These are phyloP conservation scores for Trichothecium sympodiale DNA, from an alignment of 2,329 filamentous ascomycete genomes.

Conservation along the genomic window DNA sequence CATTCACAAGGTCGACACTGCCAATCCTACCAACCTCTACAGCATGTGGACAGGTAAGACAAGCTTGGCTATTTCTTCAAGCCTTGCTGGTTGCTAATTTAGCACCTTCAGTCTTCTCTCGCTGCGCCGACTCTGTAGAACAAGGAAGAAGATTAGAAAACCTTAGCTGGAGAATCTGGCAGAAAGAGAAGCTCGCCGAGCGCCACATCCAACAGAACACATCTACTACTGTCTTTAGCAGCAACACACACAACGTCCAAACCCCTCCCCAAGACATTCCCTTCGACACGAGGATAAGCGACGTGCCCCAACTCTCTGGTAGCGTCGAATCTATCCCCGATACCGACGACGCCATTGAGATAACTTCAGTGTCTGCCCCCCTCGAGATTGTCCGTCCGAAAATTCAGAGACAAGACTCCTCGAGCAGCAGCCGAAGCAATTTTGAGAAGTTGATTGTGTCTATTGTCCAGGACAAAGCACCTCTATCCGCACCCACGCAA, in stretches of 20 bases:
- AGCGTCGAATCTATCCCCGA: slow-evolving; percentile 67
- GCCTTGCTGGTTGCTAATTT: slow-evolving; percentile 18
- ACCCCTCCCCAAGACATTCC: slow-evolving; percentile 40
- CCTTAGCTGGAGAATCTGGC: slow-evolving; percentile 92
- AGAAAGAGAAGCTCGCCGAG: slow-evolving; percentile 68
- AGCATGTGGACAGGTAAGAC: slow-evolving; percentile 90
- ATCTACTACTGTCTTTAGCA: slow-evolving; percentile 26
- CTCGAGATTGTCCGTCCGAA: slow-evolving; percentile 54
- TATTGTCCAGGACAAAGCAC: slow-evolving; percentile 77
- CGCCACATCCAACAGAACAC: slow-evolving; percentile 45
- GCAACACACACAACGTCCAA: slow-evolving; percentile 26
- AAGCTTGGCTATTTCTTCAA: slow-evolving; percentile 5
- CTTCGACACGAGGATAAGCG: slow-evolving; percentile 28
- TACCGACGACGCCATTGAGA: slow-evolving; percentile 50
- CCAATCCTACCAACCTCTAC: slow-evolving; percentile 85
- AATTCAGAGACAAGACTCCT: slow-evolving; percentile 61
- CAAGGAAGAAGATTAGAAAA: slow-evolving; percentile 90
- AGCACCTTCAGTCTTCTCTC: slow-evolving; percentile 63
- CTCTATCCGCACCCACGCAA: slow-evolving; percentile 31
- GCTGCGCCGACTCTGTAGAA: slow-evolving; percentile 87
- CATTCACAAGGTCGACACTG: slow-evolving; percentile 89
- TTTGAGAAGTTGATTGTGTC: slow-evolving; percentile 89
- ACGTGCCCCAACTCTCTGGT: slow-evolving; percentile 62
- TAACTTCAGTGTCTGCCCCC: slow-evolving; percentile 40
- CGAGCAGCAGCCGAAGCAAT: slow-evolving; percentile 59